Evolutionary conservation across 768 basidiomycete genomes (phyloP), one percentile per base, ranked within the genome.

Genomic region (Erythrobasidium yunnanense): DNA sequence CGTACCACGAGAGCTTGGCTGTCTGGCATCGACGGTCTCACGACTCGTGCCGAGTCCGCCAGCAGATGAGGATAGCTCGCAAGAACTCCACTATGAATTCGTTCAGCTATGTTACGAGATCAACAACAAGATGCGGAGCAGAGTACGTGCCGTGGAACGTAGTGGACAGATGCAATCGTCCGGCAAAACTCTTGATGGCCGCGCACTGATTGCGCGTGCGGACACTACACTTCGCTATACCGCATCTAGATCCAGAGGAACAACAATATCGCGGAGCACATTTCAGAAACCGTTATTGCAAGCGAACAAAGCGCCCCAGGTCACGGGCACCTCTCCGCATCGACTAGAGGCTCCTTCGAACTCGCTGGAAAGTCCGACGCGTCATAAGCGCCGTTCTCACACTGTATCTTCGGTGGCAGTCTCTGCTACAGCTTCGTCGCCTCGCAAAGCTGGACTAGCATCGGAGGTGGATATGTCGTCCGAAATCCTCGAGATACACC

Each of bases 1-100:
- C 73, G 78, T 88, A 54, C 84, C 88, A 1, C 83, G 83, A 72
- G 85, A 90, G 70, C 80, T 90, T 34, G 87, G 88, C 17, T 80
- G 84, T 57, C 79, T 91, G 65, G 82, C 84, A 7, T 86, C 87
- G 5, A 82, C 85, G 50, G 81, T 92, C n/a, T 82, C 85, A 35
- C 84, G 88, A 34, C n/a, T 42, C 38, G 38, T 71, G 76, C 30
- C 11, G 54, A 63, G 25, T n/a, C 58, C 11, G 34, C 11, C 15
- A 18, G n/a, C 6, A 13, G 15, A 30, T 33, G 30, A 17, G 29
- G 38, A 42, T 11, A n/a, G 38, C 29, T 51, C 27, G 25, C 4
- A 23, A 42, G n/a, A n/a, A n/a, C n/a, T n/a, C n/a, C n/a, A n/a
- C n/a, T n/a, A n/a, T n/a, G 34, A 25, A n/a, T 30, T 65, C 2